These are phyloP conservation scores for Schoenoplectus triqueter DNA, from an alignment of 202 grass and related monocot species.

Conservation along the genomic window DNA sequence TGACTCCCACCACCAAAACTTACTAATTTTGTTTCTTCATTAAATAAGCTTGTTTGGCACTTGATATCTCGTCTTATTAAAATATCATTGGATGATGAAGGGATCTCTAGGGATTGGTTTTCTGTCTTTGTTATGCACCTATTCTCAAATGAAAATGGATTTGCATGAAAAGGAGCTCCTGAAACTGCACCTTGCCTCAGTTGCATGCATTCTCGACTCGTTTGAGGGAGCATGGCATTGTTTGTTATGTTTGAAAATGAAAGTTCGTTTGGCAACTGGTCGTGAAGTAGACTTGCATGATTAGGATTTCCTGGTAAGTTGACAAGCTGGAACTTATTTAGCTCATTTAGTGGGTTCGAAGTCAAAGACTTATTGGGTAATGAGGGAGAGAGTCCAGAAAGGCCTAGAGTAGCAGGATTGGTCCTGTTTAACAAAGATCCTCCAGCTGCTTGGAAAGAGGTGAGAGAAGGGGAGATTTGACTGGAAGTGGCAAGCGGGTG, in stretches of 20 bases:
- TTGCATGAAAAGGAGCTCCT: conserved; percentile 24
- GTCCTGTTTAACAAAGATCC: conserved; percentile 45
- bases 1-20: conserved; percentile 47
- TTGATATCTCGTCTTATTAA: conserved; percentile 38
- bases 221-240: conserved; percentile 36
- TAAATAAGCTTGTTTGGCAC: conserved; percentile 44
- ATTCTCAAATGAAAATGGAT: conserved; percentile 30
- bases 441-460: conserved; percentile 68
- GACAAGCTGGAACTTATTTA: conserved; percentile 48
- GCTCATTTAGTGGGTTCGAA: conserved; percentile 39
- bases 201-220: conserved; percentile 30
- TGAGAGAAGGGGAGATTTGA: conserved; percentile 46
- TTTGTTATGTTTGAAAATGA: conserved; percentile 40
- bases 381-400: conserved; percentile 58
- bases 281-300: conserved; percentile 49
- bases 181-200: conserved; percentile 19
- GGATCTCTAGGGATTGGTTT: conserved; percentile 24
- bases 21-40: conserved; percentile 48
- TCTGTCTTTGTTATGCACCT: conserved; percentile 29
- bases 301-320: conserved; percentile 51
- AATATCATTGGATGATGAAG: conserved; percentile 46
- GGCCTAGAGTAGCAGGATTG: conserved; percentile 47
- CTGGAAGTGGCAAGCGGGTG: conserved; percentile 54
- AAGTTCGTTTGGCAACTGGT: conserved; percentile 25
- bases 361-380: conserved; percentile 38